Evolutionary conservation across 1,284 basidiomycete genomes (phyloP).

Genomic region (Ceratobasidium sp.): DNA sequence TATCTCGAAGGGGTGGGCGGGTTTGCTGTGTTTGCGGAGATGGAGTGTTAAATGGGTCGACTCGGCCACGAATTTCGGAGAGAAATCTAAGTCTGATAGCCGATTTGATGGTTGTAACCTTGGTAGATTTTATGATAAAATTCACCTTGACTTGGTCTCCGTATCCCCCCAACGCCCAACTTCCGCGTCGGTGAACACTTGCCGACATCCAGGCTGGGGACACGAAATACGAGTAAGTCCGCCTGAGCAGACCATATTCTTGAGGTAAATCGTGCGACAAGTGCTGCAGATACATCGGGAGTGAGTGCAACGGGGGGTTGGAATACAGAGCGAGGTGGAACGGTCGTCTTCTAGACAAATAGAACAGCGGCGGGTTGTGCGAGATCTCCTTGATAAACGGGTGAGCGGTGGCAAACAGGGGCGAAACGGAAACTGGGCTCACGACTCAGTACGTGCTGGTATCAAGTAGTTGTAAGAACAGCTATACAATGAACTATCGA

Average conservation of each 20-base stretch:
- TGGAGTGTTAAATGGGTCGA: not conserved
- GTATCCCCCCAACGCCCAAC: conserved; percentile 29
- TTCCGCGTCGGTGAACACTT: conserved; percentile 19
- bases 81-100: conserved; percentile 16
- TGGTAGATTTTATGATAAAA: not conserved
- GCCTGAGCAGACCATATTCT: conserved; percentile 15
- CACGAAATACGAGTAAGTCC: conserved; percentile 33
- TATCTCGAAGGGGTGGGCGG: conserved; percentile 15
- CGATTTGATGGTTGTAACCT: not conserved
- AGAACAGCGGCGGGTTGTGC: not conserved
- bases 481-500: not conserved
- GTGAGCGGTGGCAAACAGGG: not conserved
- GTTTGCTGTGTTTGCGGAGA: not conserved
- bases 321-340: conserved; percentile 5
- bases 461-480: not conserved
- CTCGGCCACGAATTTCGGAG: not conserved
- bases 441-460: not conserved
- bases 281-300: conserved; percentile 20
- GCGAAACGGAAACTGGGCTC: not conserved
- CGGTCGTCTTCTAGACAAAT: conserved; percentile 25
- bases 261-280: conserved; percentile 8
- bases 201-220: conserved; percentile 21
- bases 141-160: conserved; percentile 17
- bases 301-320: conserved; percentile 19
- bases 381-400: not conserved